Percentiles rank a stretch among this genome's conserved stretches.
phyloP scores from a whole-genome alignment of 148 eudicot genomes.

The Vaccinium myrtillus region DNA sequence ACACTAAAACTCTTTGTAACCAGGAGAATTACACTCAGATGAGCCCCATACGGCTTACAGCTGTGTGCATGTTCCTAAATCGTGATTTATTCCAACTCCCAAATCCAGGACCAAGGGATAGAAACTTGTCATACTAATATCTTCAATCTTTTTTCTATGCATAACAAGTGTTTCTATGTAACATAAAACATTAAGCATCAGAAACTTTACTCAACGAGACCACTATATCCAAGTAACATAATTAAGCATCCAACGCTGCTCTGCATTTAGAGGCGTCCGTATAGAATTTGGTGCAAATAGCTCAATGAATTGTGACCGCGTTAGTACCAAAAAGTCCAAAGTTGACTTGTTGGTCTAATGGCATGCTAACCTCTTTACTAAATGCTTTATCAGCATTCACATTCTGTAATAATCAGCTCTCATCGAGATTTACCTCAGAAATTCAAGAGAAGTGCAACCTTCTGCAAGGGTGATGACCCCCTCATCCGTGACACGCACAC shows the following conservation, averaged over 20 bases:
- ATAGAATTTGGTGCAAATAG: neutral
- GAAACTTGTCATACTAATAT: neutral
- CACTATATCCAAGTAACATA: neutral
- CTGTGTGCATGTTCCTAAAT: neutral
- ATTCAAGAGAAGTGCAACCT: slow-evolving; percentile 71
- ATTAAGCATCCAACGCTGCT: neutral
- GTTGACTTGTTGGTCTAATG: neutral
- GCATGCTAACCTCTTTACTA: neutral
- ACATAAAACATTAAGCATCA: neutral
- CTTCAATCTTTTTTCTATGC: neutral
- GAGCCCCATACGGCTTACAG: neutral
- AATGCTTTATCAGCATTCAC: neutral
- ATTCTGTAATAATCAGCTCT: neutral
- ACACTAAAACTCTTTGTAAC: neutral
- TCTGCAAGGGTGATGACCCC: slow-evolving; percentile 78
- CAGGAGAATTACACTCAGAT: neutral
- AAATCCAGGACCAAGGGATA: neutral
- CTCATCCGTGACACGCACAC: slow-evolving; percentile 68
- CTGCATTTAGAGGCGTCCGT: neutral
- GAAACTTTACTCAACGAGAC: neutral
- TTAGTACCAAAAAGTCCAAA: neutral
- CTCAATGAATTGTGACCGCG: neutral
- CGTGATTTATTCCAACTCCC: neutral
- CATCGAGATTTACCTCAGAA: slow-evolving; percentile 36
- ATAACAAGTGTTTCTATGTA: neutral